Percentiles rank a stretch among this genome's conserved stretches.
Evolutionary conservation across 1,284 basidiomycete species (phyloP).

Genomic region (Pseudozyma sp.): DNA sequence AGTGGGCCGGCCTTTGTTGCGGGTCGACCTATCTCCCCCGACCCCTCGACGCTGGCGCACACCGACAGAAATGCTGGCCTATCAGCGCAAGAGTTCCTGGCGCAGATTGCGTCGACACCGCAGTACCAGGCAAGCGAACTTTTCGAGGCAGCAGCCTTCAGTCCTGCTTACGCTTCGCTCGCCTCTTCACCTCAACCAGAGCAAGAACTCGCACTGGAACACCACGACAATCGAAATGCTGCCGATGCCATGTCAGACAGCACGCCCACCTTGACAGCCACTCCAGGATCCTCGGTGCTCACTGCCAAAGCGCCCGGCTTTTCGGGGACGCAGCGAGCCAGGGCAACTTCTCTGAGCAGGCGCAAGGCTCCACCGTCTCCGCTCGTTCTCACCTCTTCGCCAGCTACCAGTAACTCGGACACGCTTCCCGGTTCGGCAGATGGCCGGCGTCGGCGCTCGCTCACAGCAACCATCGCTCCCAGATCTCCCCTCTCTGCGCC

Average conservation of each 20-base stretch:
- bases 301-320: conserved; percentile 23
- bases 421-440: conserved; percentile 26
- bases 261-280: conserved; percentile 9
- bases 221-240: not conserved
- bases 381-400: conserved; percentile 37
- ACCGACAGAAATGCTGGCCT: conserved; percentile 8
- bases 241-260: not conserved
- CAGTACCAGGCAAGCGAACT: conserved; percentile 44
- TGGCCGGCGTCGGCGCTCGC: conserved; percentile 23
- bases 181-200: conserved; percentile 2
- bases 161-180: not conserved
- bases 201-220: not conserved
- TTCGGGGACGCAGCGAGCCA: conserved; percentile 23
- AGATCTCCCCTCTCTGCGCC: conserved; percentile 30
- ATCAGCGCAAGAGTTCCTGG: conserved; percentile 38
- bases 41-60: not conserved
- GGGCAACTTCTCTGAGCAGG: conserved; percentile 18
- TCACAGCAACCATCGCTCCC: conserved; percentile 18
- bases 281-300: conserved; percentile 4
- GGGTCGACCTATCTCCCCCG: conserved; percentile 17
- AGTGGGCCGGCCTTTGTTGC: conserved; percentile 36
- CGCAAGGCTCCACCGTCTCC: conserved; percentile 38
- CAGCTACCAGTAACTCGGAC: conserved; percentile 24
- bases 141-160: conserved; percentile 17
- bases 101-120: conserved; percentile 34